Conservation (phyloP, 2,329 filamentous ascomycete species). For the Beauveria medogensis region DNA sequence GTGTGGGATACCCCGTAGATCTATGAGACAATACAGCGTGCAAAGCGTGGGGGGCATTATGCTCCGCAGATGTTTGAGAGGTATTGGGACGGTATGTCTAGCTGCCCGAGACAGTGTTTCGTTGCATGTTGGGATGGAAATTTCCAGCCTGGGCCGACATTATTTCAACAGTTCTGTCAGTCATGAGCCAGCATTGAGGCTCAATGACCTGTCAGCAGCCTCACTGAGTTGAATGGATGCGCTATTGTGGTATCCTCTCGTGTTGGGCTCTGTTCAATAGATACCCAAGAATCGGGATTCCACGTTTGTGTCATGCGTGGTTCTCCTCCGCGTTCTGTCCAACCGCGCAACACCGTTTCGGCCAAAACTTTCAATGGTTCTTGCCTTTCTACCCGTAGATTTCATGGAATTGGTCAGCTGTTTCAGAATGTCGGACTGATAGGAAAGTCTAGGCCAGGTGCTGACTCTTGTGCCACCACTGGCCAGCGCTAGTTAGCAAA, state of each 20-base stretch:
- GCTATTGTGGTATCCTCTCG: too few relatives aligned
- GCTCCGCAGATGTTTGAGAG: neutral
- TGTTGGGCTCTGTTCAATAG: too few relatives aligned
- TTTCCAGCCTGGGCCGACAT: too few relatives aligned
- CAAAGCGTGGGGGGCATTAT: neutral
- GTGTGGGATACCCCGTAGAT: neutral
- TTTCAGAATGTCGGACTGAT: conserved; percentile 2
- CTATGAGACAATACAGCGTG: neutral
- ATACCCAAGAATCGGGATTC: too few relatives aligned
- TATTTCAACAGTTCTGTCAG: too few relatives aligned
- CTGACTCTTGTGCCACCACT: neutral
- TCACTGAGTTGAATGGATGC: too few relatives aligned
- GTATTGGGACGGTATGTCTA: neutral
- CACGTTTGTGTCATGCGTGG: neutral
- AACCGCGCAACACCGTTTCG: neutral
- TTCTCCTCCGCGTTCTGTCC: neutral
- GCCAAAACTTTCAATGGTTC: neutral
- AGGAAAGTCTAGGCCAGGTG: neutral
- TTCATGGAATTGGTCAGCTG: neutral
- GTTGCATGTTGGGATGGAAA: neutral
- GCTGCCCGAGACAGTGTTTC: neutral
- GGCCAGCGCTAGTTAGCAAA: neutral
- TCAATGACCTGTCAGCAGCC: too few relatives aligned
- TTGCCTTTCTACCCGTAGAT: neutral
- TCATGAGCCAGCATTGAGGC: too few relatives aligned